Base-by-base conservation (phyloP, 768 basidiomycete genomes). In the Calvatia gigantea region DNA sequence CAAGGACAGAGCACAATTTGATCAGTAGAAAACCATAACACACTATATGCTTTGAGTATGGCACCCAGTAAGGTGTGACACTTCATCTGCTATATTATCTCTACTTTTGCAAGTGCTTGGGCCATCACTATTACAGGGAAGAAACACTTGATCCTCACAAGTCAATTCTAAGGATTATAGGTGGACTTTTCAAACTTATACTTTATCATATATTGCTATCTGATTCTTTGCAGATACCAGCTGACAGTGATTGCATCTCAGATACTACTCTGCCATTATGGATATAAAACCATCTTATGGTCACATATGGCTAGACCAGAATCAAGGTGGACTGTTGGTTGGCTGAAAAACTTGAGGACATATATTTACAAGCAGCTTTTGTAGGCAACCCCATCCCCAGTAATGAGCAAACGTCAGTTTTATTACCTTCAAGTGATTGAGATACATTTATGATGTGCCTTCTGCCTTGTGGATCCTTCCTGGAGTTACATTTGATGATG, bases 271-370 rank as follows among this genome's bases (percentile, higher is more conserved):
- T 19, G 62, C 66, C 45, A 62, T 64, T 5, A 66, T 75, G 17
- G 83, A 75, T 14, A 83, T 70, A 81, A 37, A 87, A 85, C 28
- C 89, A 89, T 0, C 91, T 89, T 68, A 87, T 91, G 35, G 80
- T 90, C 55, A 88, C 86, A 23, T 82, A 89, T 61, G 73, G 69
- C 37, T 70, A 75, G 19, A 81, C 82, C 5, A 83, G 86, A 8
- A 79, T 86, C 66, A 82, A 79, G 67, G 82, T 71, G 17, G 59
- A 64, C 43, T n/a, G 28, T 17, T 51, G 37, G 15, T 43, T 6
- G 42, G 46, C 21, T 54, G 25, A 38, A 50, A 21, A 23, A 21
- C 21, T 5, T n/a, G n/a, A n/a, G n/a, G 19, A 46, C 41, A 35
- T 28, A n/a, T 27, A 28, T n/a, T 46, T 27, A 28, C 12, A 19